phyloP scores from a whole-genome alignment of 805 yeast species.

The Schwanniomyces vanrijiae region DNA sequence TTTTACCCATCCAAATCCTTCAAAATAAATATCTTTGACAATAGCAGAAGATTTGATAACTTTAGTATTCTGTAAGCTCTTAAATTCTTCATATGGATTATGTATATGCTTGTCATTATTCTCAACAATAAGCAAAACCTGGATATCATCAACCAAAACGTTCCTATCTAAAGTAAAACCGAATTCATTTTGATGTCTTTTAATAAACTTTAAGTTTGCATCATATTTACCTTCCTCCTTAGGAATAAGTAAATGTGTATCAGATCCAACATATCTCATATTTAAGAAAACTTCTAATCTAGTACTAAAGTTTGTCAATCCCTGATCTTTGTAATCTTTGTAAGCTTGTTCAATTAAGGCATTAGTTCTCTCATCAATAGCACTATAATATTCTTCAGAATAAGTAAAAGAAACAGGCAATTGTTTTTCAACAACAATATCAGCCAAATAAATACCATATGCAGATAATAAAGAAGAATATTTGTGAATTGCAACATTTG shows the following conservation, averaged over 20 bases:
- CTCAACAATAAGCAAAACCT: conserved; percentile 59
- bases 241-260: conserved; percentile 76
- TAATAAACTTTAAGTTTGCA: conserved; percentile 23
- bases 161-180: conserved; percentile 37
- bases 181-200: conserved; percentile 32
- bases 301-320: conserved; percentile 43
- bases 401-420: conserved; percentile 32
- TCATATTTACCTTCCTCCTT: conserved; percentile 23
- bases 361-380: conserved; percentile 11
- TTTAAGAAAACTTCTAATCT: conserved; percentile 66
- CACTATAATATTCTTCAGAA: conserved; percentile 21
- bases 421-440: conserved; percentile 36
- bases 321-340: conserved; percentile 46
- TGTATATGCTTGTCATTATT: conserved; percentile 48
- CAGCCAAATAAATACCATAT: conserved; percentile 33
- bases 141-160: conserved; percentile 39
- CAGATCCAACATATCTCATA: conserved; percentile 86
- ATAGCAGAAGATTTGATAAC: not conserved
- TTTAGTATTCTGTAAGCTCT: conserved; percentile 11
- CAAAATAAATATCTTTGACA: conserved; percentile 25
- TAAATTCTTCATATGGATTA: conserved; percentile 48
- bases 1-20: conserved; percentile 28
- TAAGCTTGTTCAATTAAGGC: conserved; percentile 14
- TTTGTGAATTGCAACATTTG: conserved; percentile 31
- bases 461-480: conserved; percentile 36